phyloP scores from a whole-genome alignment of 805 yeast species.

The Tetrapisispora namnaoensis region DNA sequence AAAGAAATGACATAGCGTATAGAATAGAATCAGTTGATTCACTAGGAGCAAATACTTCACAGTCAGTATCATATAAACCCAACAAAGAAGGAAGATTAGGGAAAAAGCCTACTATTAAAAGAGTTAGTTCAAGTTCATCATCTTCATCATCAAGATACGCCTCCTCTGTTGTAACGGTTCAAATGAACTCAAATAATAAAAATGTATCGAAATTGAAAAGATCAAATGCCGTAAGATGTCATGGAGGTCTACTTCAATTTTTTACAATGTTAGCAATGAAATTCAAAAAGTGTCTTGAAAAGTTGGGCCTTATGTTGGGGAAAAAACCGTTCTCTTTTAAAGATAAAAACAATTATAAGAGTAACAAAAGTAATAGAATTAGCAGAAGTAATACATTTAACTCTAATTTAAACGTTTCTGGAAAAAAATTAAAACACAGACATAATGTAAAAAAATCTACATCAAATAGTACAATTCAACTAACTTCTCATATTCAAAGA shows the following conservation, averaged over 20 bases:
- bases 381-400: background rate
- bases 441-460: background rate
- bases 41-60: background rate
- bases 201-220: conserved; percentile 10
- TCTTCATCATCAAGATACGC: conserved; percentile 2
- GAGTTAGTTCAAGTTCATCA: conserved; percentile 7
- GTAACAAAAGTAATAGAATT: background rate
- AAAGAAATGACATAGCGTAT: conserved; percentile 25
- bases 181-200: background rate
- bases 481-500: conserved; percentile 22
- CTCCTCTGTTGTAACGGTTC: background rate
- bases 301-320: conserved; percentile 22
- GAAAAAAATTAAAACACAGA: background rate
- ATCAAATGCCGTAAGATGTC: conserved; percentile 31
- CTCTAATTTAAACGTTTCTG: background rate
- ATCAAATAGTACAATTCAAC: conserved; percentile 11
- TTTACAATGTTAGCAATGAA: conserved; percentile 21
- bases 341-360: background rate
- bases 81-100: background rate
- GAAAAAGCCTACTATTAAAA: conserved; percentile 13
- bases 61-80: background rate
- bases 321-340: conserved; percentile 16
- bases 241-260: conserved; percentile 31
- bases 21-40: conserved; percentile 16
- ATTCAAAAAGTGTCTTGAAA: conserved; percentile 18